Evolutionary conservation across 2,329 filamentous ascomycete species (phyloP).

Genomic region (Trichoderma sp.): DNA sequence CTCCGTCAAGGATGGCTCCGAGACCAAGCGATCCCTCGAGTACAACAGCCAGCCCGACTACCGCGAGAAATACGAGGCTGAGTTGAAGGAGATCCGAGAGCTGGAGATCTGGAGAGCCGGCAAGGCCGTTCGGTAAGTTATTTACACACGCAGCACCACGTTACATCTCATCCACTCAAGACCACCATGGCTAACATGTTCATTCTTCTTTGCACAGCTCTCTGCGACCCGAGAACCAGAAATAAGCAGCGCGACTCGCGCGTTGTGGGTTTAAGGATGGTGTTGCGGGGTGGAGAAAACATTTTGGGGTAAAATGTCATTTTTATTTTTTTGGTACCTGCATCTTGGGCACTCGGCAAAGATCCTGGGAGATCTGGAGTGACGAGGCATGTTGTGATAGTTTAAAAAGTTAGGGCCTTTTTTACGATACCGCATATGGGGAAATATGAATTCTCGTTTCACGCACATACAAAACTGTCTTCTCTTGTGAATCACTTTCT

Average conservation of each 20-base stretch:
- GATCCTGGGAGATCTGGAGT: slow-evolving; percentile 24
- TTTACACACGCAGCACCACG: not conserved
- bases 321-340: slow-evolving; percentile 23
- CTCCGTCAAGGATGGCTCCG: slow-evolving; percentile 84
- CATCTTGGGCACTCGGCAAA: slow-evolving; percentile 26
- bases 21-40: slow-evolving; percentile 95
- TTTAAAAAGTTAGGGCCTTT: slow-evolving; percentile 27
- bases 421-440: slow-evolving; percentile 28
- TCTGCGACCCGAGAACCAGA: slow-evolving; percentile 86
- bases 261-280: slow-evolving; percentile 5
- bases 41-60: slow-evolving; percentile 97
- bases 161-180: not conserved
- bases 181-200: slow-evolving; percentile 32
- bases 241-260: slow-evolving; percentile 39
- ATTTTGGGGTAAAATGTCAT: slow-evolving; percentile 14
- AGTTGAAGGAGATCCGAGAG: slow-evolving; percentile 97
- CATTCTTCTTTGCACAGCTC: slow-evolving; percentile 51
- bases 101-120: slow-evolving; percentile 99
- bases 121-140: slow-evolving; percentile 84
- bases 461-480: not conserved
- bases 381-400: slow-evolving; percentile 25
- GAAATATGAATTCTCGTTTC: slow-evolving; percentile 17
- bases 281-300: slow-evolving; percentile 5
- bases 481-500: not conserved
- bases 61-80: slow-evolving; percentile 94